Percentiles rank a stretch among this genome's conserved stretches.
Evolutionary conservation across 2,329 filamentous ascomycete species (phyloP).

Genomic region (Sclerotinia nivalis): DNA sequence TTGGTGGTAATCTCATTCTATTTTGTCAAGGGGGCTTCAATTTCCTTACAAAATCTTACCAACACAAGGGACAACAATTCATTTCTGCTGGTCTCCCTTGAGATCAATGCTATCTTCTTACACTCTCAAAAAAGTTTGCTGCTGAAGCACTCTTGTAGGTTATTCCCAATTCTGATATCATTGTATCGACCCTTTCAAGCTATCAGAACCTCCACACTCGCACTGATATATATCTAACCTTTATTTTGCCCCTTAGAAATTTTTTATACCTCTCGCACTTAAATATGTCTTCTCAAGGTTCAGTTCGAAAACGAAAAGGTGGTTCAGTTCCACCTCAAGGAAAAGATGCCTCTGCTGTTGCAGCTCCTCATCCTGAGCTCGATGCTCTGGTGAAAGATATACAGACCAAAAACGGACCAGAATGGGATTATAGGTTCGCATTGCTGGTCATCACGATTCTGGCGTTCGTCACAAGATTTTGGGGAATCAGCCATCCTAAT

Average conservation of each 20-base stretch:
- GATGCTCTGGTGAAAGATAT: conserved; percentile 51
- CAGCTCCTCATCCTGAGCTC: conserved; percentile 46
- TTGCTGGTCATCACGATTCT: conserved; percentile 75
- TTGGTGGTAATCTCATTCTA: background rate
- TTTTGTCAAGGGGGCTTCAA: conserved; percentile 20
- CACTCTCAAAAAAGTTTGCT: conserved; percentile 17
- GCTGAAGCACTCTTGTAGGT: conserved; percentile 23
- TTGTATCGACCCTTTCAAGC: background rate
- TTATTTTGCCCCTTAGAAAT: conserved; percentile 12
- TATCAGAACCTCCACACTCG: conserved; percentile 2
- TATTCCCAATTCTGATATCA: background rate
- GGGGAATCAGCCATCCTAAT: conserved; percentile 90
- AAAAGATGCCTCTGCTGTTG: conserved; percentile 45
- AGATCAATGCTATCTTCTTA: conserved; percentile 23
- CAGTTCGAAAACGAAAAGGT: conserved; percentile 45
- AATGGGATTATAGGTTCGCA: conserved; percentile 82
- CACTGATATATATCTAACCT: conserved; percentile 32
- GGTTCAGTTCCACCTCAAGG: conserved; percentile 51
- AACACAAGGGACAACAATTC: background rate
- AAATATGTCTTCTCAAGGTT: conserved; percentile 40
- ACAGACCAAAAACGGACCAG: conserved; percentile 51
- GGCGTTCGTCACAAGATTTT: conserved; percentile 91
- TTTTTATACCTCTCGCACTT: conserved; percentile 27
- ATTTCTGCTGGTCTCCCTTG: conserved; percentile 6
- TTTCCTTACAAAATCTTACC: background rate